phyloP scores from a whole-genome alignment of 1,139 yeast species.

The Blastobotrys arbuscula region DNA sequence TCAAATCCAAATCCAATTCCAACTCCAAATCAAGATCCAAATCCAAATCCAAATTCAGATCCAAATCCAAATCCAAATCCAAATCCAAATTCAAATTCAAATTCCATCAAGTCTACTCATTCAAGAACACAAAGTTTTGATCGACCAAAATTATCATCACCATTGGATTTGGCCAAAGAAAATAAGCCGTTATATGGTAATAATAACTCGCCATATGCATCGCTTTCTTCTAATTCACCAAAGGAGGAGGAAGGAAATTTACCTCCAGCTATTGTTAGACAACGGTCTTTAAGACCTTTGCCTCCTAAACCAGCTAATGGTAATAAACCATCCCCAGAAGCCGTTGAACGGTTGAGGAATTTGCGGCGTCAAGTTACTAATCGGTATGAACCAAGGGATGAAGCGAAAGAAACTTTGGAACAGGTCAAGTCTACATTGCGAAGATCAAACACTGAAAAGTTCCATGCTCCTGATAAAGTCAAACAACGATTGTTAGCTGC shows the following conservation, averaged over 20 bases:
- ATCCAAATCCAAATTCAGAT: too few relatives aligned
- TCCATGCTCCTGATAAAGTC: constrained; percentile 24
- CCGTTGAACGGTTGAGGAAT: constrained; percentile 23
- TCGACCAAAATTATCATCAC: constrained; percentile 8
- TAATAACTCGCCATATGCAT: background rate
- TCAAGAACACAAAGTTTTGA: constrained; percentile 9
- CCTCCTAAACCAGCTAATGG: constrained; percentile 9
- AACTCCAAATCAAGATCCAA: background rate
- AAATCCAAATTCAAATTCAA: background rate
- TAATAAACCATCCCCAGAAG: constrained; percentile 18
- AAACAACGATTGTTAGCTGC: constrained; percentile 22
- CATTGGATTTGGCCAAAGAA: constrained; percentile 8
- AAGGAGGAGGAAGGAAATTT: constrained; percentile 11
- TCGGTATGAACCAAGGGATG: constrained; percentile 25
- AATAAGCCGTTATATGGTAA: background rate
- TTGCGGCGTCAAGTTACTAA: constrained; percentile 24
- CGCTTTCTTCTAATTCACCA: constrained; percentile 1
- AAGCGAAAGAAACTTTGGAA: constrained; percentile 19
- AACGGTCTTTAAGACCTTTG: constrained; percentile 11
- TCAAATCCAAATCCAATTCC: too few relatives aligned
- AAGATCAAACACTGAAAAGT: constrained; percentile 24
- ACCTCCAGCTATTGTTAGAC: constrained; percentile 14
- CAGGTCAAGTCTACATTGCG: constrained; percentile 21
- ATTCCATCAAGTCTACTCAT: background rate
- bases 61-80: background rate